Evolutionary conservation across 345 rosid species (phyloP).

Genomic region (Gossypium bickii): DNA sequence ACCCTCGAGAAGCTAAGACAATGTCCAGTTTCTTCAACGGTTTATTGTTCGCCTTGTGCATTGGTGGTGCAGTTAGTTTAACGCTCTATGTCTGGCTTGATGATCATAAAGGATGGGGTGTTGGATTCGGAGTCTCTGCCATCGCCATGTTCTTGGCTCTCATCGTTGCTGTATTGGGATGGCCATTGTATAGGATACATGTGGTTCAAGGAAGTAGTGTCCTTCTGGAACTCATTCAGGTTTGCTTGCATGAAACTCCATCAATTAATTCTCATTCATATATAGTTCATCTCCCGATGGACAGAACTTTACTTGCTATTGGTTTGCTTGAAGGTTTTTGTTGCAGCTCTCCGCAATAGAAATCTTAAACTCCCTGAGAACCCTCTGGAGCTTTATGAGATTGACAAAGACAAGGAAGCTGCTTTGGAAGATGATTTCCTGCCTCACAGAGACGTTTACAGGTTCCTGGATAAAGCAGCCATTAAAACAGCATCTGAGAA

Average conservation of each 20-base stretch:
- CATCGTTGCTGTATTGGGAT: conserved; percentile 31
- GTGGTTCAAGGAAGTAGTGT: conserved; percentile 35
- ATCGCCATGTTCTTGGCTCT: conserved; percentile 32
- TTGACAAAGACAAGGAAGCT: conserved; percentile 37
- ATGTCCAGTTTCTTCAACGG: conserved; percentile 59
- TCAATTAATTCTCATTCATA: neutral
- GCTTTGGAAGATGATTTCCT: conserved; percentile 37
- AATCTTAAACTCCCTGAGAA: conserved; percentile 46
- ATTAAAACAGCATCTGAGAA: conserved; percentile 26
- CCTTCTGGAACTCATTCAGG: conserved; percentile 45
- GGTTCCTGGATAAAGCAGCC: conserved; percentile 63
- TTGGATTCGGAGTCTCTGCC: conserved; percentile 38
- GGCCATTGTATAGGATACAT: conserved; percentile 43
- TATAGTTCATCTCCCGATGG: neutral
- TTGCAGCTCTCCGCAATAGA: conserved; percentile 43
- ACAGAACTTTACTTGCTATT: neutral
- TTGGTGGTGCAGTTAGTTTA: conserved; percentile 42
- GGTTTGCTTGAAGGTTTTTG: conserved; percentile 37
- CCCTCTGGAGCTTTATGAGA: conserved; percentile 42
- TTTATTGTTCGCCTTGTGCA: conserved; percentile 32
- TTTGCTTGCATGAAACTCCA: neutral
- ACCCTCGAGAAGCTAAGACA: conserved; percentile 36
- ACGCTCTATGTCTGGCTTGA: conserved; percentile 52
- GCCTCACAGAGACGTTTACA: conserved; percentile 43
- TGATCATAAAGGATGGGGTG: conserved; percentile 55